phyloP scores from a whole-genome alignment of 768 basidiomycete genomes.

The Boletus huronensis region DNA sequence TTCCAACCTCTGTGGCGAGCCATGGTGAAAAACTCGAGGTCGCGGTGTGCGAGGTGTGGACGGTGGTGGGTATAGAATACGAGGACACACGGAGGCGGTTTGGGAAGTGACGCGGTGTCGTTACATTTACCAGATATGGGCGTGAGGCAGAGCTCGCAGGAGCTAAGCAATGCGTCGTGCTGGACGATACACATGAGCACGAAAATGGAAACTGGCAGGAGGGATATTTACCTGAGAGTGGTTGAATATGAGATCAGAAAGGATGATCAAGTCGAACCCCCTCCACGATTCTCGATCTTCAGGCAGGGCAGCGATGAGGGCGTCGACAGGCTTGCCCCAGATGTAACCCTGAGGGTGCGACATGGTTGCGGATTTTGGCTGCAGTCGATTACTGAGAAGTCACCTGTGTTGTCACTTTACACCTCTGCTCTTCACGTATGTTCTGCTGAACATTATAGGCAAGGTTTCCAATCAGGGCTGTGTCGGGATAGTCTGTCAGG shows the following conservation, averaged over 20 bases:
- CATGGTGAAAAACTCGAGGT: slow-evolving; percentile 76
- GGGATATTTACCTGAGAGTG: slow-evolving; percentile 70
- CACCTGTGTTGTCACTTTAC: slow-evolving; percentile 33
- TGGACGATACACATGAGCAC: slow-evolving; percentile 27
- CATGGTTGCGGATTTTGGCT: slow-evolving; percentile 14
- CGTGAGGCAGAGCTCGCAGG: slow-evolving; percentile 52
- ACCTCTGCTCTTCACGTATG: slow-evolving; percentile 26
- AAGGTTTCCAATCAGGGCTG: slow-evolving; percentile 71
- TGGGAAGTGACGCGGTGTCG: not conserved
- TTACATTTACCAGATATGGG: slow-evolving; percentile 19
- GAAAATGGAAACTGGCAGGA: not conserved
- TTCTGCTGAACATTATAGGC: slow-evolving; percentile 64
- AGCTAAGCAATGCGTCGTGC: slow-evolving; percentile 78
- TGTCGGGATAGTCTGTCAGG: slow-evolving; percentile 91
- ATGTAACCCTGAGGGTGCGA: slow-evolving; percentile 60
- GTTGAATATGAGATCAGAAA: slow-evolving; percentile 94
- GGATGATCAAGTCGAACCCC: slow-evolving; percentile 75
- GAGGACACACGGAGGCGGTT: slow-evolving; percentile 46
- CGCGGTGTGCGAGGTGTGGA: slow-evolving; percentile 76
- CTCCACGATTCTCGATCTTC: slow-evolving; percentile 12
- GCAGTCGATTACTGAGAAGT: slow-evolving; percentile 27
- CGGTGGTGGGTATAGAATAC: slow-evolving; percentile 91
- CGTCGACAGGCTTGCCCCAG: slow-evolving; percentile 62
- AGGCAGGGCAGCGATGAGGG: slow-evolving; percentile 29
- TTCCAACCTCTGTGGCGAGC: slow-evolving; percentile 65